These are phyloP conservation scores for Hebeloma cylindrosporum DNA, from an alignment of 768 basidiomycete species.

Conservation along the genomic window DNA sequence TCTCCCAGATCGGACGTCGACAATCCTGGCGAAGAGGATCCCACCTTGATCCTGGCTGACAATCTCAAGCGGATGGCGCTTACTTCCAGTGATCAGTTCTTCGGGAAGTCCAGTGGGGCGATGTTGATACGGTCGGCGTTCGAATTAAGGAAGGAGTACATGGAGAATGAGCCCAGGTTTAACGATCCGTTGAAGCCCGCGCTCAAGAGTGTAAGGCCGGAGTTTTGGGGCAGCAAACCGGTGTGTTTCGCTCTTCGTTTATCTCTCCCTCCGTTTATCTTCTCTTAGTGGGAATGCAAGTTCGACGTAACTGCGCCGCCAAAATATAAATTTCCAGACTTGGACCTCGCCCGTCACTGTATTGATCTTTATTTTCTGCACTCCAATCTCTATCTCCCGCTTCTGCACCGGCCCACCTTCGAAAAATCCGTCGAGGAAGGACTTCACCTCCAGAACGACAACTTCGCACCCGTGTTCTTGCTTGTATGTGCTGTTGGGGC, in stretches of 20 bases:
- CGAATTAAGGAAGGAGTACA: constrained; percentile 57
- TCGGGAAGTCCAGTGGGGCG: constrained; percentile 56
- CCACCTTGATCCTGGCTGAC: constrained; percentile 34
- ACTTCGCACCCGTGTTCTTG: constrained; percentile 61
- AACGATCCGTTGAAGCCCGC: constrained; percentile 2
- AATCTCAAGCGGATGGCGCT: constrained; percentile 35
- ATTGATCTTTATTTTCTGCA: constrained; percentile 65
- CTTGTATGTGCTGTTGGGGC: constrained; percentile 73
- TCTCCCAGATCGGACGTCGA: constrained; percentile 17
- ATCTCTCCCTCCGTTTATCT: neutral
- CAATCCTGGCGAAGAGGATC: constrained; percentile 39
- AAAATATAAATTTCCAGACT: constrained; percentile 46
- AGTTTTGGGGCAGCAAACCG: constrained; percentile 39
- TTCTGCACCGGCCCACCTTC: constrained; percentile 75
- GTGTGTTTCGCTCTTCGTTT: constrained; percentile 25
- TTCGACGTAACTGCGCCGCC: constrained; percentile 13
- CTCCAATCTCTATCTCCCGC: constrained; percentile 57
- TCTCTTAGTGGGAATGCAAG: constrained; percentile 39
- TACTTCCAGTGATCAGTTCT: constrained; percentile 43
- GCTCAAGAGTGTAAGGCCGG: constrained; percentile 27
- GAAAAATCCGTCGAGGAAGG: constrained; percentile 47
- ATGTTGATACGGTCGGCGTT: constrained; percentile 56
- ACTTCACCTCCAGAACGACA: constrained; percentile 48
- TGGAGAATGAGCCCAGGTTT: constrained; percentile 31
- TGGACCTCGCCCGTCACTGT: constrained; percentile 50